Evolutionary conservation across 768 basidiomycete species (phyloP).

Genomic region (Hypholoma fasciculare): DNA sequence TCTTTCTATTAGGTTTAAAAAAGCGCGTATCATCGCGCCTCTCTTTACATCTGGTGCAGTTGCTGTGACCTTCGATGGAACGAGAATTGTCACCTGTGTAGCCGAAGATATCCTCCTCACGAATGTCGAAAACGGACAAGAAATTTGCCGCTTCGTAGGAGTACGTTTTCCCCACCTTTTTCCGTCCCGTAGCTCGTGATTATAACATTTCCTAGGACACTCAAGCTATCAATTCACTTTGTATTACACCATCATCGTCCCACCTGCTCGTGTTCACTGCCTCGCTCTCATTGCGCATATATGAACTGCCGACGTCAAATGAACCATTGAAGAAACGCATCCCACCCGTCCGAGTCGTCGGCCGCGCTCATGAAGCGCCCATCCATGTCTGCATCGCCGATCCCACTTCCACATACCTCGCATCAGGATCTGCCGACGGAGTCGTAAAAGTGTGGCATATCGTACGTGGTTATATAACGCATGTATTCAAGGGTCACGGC

Average conservation of each 20-base stretch:
- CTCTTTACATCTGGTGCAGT: slow-evolving; percentile 90
- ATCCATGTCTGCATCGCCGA: slow-evolving; percentile 87
- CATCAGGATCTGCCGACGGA: slow-evolving; percentile 95
- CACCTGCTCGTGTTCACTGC: slow-evolving; percentile 81
- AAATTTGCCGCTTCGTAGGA: slow-evolving; percentile 80
- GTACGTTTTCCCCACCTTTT: slow-evolving; percentile 48
- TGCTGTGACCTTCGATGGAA: slow-evolving; percentile 75
- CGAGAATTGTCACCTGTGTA: slow-evolving; percentile 81
- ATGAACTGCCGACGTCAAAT: slow-evolving; percentile 63
- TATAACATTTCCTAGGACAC: slow-evolving; percentile 59
- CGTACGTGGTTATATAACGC: slow-evolving; percentile 83
- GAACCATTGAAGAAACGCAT: slow-evolving; percentile 48
- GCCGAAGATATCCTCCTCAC: slow-evolving; percentile 85
- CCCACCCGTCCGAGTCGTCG: slow-evolving; percentile 71
- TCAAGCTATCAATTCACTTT: slow-evolving; percentile 80
- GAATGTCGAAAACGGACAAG: slow-evolving; percentile 68
- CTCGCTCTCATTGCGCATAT: slow-evolving; percentile 80
- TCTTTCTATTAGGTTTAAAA: slow-evolving; percentile 66
- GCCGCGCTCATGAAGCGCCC: slow-evolving; percentile 90
- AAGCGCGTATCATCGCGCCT: slow-evolving; percentile 69
- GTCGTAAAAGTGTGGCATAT: slow-evolving; percentile 98
- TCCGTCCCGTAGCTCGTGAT: slow-evolving; percentile 6
- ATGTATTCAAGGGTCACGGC: slow-evolving; percentile 94
- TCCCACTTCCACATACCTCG: slow-evolving; percentile 86
- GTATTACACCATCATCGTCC: slow-evolving; percentile 72